Base-by-base conservation (phyloP, 768 basidiomycete species). In the Amanita inopinata region DNA sequence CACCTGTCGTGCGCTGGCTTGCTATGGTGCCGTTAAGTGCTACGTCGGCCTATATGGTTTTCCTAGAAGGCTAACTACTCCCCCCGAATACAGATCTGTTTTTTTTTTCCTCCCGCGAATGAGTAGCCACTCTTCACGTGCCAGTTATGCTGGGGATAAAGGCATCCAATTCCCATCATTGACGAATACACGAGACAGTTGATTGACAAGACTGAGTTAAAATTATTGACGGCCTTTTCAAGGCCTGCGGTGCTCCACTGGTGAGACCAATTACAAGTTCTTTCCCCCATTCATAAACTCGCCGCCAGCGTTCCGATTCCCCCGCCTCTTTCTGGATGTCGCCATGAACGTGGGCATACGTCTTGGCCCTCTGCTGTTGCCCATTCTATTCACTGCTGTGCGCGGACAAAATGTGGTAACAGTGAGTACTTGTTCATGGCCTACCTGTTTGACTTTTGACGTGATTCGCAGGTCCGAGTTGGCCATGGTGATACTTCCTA, bases 401-500 rank as follows among this genome's bases (percentile, higher is more conserved):
- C 11, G 15, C 15, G 28, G 40, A 9, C 11, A 30, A 6, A 20
- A 41, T 18, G 23, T 33, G n/a, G 14, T 32, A 9, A 15, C 8
- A 7, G 40, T 41, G 20, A 23, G 40, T 30, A 18, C 14, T 23
- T 19, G 7, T 23, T 32, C 17, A 33, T 11, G n/a, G 6, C 15
- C 11, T 10, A 19, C n/a, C 7, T 33, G 11, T 15, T 19, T 11
- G 9, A 33, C 30, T 5, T 8, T 28, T 22, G 20, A 41, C 28
- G 22, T 23, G 40, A 23, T 33, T 5, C 23, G 12, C 39, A 69
- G 68, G 60, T 71, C 12, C 53, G 25, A 3, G 68, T 70, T 18
- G 69, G 67, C 7, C 50, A 53, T 7, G 46, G 61, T 44, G 67
- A 66, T 18, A 65, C 64, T 42, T 65, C 67, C 50, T 70, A 58